phyloP scores from a whole-genome alignment of 768 basidiomycete genomes.

The Podaxis sp. region DNA sequence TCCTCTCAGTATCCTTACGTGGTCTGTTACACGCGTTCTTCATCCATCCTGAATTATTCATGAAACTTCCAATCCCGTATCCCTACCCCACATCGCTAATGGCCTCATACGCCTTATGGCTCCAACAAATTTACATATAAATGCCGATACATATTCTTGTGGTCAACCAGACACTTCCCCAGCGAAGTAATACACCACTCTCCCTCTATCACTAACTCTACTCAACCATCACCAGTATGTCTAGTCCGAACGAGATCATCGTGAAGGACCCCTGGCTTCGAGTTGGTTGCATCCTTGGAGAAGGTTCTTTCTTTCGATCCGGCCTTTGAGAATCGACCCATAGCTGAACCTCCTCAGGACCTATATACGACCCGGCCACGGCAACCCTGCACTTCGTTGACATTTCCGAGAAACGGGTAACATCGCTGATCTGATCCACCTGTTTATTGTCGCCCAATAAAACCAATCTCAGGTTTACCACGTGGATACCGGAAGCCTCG shows the following conservation, averaged over 20 bases:
- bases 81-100: slow-evolving; percentile 1
- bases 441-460: slow-evolving; percentile 9
- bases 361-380: slow-evolving; percentile 57
- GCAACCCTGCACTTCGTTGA: slow-evolving; percentile 68
- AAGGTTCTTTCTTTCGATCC: slow-evolving; percentile 42
- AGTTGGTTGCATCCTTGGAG: slow-evolving; percentile 57
- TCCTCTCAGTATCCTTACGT: slow-evolving; percentile 11
- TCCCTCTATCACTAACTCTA: slow-evolving; percentile 1
- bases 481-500: slow-evolving; percentile 40
- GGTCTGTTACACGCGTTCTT: slow-evolving; percentile 3
- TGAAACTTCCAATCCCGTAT: slow-evolving; percentile 7
- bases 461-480: slow-evolving; percentile 46
- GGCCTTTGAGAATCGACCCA: background rate
- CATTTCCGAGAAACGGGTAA: slow-evolving; percentile 54
- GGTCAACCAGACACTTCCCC: background rate
- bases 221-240: slow-evolving; percentile 11
- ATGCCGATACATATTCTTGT: background rate
- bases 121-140: slow-evolving; percentile 13
- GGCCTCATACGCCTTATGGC: slow-evolving; percentile 3
- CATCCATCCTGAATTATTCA: slow-evolving; percentile 8
- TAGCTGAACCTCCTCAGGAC: slow-evolving; percentile 38
- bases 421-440: slow-evolving; percentile 4
- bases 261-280: slow-evolving; percentile 49
- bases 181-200: slow-evolving; percentile 15
- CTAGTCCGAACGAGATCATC: slow-evolving; percentile 32